Base-by-base conservation (phyloP, 2,329 filamentous ascomycete genomes). In the Podosphaera aphanis region DNA sequence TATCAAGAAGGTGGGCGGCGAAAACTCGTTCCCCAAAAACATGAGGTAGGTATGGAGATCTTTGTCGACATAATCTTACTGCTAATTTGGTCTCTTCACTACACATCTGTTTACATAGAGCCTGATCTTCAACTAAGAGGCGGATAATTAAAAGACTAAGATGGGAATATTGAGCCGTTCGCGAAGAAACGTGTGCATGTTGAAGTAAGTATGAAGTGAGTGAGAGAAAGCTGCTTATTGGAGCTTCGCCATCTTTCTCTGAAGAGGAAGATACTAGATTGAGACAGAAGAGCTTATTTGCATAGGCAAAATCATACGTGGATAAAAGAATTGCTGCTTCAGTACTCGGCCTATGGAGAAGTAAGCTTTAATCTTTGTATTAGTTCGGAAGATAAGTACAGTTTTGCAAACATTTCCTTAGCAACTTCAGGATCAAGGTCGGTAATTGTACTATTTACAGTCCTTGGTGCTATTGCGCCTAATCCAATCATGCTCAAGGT, bases 241-340 rank as follows among this genome's bases (percentile, higher is more conserved):
- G 81, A 1, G 78, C 71, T 55, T 88, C 77, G 43, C 73, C 68
- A 37, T 68, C 73, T 53, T 78, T 78, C 43, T 77, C 74, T 1
- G 75, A 62, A 5, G 71, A 57, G 20, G 75, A 59, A 2, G 74
- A 77, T 44, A 93, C 74, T 38, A 98, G 64, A 54, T 80, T 86
- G 59, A 83, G 80, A 60, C 83, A 88, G 62, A 98, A 95, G 7
- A 94, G 69, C 62, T 94, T 95, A 65, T 95, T 98, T 29, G 86
- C 81, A 57, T 93, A 81, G 2, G 78, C 77, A 59, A 95, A 95
- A 60, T 95, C 90, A 59, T 95, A 98, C 0, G 83, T 79, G 0
- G 84, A 78, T 29, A 98, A 69, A 3, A 95, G 64, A 2, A 92
- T 69, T 3, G 86, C 77, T 15, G 84, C 81, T 60, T 86, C 77